phyloP scores from a whole-genome alignment of 2,329 filamentous ascomycete genomes.

The Ophidiomyces ophidiicola region DNA sequence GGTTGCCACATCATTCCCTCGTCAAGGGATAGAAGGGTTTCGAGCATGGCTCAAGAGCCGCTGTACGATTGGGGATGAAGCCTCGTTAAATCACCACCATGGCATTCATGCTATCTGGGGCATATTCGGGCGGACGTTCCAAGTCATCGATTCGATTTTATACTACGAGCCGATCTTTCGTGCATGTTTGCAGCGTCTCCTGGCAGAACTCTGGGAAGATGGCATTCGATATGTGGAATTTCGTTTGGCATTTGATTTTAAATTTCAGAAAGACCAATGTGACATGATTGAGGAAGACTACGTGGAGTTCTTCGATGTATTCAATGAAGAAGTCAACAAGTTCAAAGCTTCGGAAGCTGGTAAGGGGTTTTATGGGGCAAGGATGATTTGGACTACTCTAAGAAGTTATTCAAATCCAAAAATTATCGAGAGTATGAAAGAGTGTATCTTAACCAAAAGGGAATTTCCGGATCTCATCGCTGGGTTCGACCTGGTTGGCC shows the following conservation, averaged over 20 bases:
- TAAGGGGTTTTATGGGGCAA: slow-evolving; percentile 66
- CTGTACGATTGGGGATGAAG: slow-evolving; percentile 58
- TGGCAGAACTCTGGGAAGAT: slow-evolving; percentile 59
- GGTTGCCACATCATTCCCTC: slow-evolving; percentile 62
- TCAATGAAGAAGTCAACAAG: slow-evolving; percentile 65
- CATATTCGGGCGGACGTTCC: slow-evolving; percentile 66
- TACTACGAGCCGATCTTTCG: slow-evolving; percentile 87
- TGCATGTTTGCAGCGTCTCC: slow-evolving; percentile 59
- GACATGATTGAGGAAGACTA: slow-evolving; percentile 58
- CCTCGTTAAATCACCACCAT: slow-evolving; percentile 67
- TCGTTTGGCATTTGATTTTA: slow-evolving; percentile 60
- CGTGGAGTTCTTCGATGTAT: slow-evolving; percentile 55
- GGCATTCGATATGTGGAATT: slow-evolving; percentile 78
- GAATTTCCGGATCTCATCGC: slow-evolving; percentile 18
- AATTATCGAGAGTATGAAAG: slow-evolving; percentile 71
- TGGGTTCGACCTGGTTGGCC: slow-evolving; percentile 81
- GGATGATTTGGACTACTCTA: slow-evolving; percentile 73
- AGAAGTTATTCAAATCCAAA: slow-evolving; percentile 51
- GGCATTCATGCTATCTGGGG: slow-evolving; percentile 74
- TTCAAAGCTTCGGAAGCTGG: slow-evolving; percentile 64
- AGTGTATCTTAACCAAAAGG: slow-evolving; percentile 71
- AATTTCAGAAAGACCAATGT: slow-evolving; percentile 51
- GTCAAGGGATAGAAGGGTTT: slow-evolving; percentile 59
- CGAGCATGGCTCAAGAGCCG: slow-evolving; percentile 62
- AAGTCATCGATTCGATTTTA: slow-evolving; percentile 61